Evolutionary conservation across 257 asterid genomes (phyloP).

Genomic region (Lavandula angustifolia): DNA sequence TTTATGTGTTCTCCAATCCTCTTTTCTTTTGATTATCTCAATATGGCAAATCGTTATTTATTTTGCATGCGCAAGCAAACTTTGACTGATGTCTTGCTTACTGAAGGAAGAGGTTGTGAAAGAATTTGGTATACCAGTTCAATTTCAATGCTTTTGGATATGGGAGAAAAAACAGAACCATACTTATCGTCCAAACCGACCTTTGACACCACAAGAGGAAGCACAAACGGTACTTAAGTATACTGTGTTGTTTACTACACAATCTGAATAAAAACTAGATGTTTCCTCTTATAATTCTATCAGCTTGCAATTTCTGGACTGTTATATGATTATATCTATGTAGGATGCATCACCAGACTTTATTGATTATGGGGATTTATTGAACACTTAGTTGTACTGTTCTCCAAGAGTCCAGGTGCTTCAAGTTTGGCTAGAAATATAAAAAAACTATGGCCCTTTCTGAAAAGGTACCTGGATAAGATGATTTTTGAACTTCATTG

Average conservation of each 20-base stretch:
- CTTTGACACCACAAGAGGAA: slow-evolving; percentile 85
- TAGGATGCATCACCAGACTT: not conserved
- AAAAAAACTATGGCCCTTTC: slow-evolving; percentile 9
- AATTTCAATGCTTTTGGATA: slow-evolving; percentile 89
- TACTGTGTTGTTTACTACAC: not conserved
- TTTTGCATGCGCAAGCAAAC: not conserved
- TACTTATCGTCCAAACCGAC: slow-evolving; percentile 94
- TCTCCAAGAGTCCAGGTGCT: not conserved
- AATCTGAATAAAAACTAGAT: not conserved
- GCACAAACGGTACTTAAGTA: slow-evolving; percentile 63
- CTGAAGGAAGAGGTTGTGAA: slow-evolving; percentile 95
- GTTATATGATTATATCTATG: slow-evolving; percentile 5
- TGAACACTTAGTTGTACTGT: not conserved
- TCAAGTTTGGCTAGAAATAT: slow-evolving; percentile 14
- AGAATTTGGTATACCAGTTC: slow-evolving; percentile 85
- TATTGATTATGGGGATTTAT: not conserved
- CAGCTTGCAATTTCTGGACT: slow-evolving; percentile 1
- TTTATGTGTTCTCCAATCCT: not conserved
- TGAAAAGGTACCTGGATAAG: not conserved
- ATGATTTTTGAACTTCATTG: not conserved
- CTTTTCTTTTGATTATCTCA: not conserved
- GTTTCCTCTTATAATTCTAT: slow-evolving; percentile 5
- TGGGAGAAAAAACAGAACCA: slow-evolving; percentile 99
- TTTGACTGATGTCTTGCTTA: slow-evolving; percentile 30
- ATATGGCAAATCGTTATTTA: slow-evolving; percentile 7